Evolutionary conservation across 2,329 filamentous ascomycete species (phyloP).

Genomic region (Ascochyta koolunga): DNA sequence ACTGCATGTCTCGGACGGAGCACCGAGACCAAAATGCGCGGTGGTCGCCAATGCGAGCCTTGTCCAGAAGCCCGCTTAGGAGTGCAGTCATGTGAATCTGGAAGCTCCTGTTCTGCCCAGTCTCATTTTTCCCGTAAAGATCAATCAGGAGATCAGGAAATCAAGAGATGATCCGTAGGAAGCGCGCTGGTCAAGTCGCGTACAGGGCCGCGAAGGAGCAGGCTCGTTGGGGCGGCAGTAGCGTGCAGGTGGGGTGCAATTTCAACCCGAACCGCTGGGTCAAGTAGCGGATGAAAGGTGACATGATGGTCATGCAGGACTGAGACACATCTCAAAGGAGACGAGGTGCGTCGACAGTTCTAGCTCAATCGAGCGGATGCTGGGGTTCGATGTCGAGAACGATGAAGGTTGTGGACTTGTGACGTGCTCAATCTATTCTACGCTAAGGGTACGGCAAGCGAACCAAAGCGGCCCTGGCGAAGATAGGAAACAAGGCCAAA

Average conservation of each 20-base stretch:
- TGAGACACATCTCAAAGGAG: slow-evolving; percentile 1
- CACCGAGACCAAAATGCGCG: neutral
- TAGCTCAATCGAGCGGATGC: neutral
- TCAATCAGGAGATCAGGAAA: neutral
- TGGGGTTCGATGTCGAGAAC: slow-evolving; percentile 12
- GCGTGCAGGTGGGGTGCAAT: slow-evolving; percentile 6
- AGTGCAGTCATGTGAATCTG: slow-evolving; percentile 12
- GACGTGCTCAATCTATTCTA: slow-evolving; percentile 3
- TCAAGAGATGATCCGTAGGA: slow-evolving; percentile 8
- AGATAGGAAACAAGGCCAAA: slow-evolving; percentile 6
- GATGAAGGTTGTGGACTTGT: neutral
- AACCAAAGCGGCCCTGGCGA: neutral
- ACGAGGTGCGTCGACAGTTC: neutral
- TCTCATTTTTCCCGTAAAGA: neutral
- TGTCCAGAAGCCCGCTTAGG: slow-evolving; percentile 6
- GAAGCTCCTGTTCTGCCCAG: neutral
- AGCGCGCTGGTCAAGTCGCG: slow-evolving; percentile 4
- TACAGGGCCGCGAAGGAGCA: slow-evolving; percentile 4
- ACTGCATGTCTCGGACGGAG: neutral
- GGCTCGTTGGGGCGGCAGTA: slow-evolving; percentile 8
- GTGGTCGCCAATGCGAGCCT: neutral
- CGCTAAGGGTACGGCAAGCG: slow-evolving; percentile 8
- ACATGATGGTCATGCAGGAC: slow-evolving; percentile 1
- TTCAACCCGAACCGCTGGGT: slow-evolving; percentile 10
- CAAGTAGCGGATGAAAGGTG: slow-evolving; percentile 6